phyloP scores from a whole-genome alignment of 768 basidiomycete genomes.

The Podaxis sp. region DNA sequence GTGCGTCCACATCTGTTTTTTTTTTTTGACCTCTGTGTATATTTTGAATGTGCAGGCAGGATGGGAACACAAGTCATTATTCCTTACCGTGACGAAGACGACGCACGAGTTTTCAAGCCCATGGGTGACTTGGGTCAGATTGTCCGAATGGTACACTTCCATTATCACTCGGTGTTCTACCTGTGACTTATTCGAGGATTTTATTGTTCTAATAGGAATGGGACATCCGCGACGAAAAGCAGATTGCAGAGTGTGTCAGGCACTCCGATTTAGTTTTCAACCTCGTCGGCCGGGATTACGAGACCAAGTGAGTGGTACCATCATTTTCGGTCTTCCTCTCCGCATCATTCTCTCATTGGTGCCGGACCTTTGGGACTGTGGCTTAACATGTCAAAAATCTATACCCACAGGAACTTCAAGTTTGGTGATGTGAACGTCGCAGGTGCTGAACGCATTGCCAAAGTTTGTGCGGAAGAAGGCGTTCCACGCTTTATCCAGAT shows the following conservation, averaged over 20 bases:
- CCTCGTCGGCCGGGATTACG: slow-evolving; percentile 89
- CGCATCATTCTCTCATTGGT: slow-evolving; percentile 5
- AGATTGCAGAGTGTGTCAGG: slow-evolving; percentile 90
- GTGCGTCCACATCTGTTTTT: slow-evolving; percentile 38
- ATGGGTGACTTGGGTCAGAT: slow-evolving; percentile 98
- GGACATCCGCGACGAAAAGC: slow-evolving; percentile 87
- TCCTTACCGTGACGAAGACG: slow-evolving; percentile 94
- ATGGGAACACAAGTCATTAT: slow-evolving; percentile 91
- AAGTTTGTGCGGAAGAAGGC: slow-evolving; percentile 71
- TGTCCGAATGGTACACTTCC: slow-evolving; percentile 76
- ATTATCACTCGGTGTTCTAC: slow-evolving; percentile 1
- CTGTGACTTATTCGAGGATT: slow-evolving; percentile 16
- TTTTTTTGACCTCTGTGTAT: neutral
- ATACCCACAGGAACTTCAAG: slow-evolving; percentile 74
- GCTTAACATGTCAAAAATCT: slow-evolving; percentile 13
- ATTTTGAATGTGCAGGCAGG: slow-evolving; percentile 57
- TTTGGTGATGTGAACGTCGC: slow-evolving; percentile 78
- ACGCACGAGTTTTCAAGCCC: slow-evolving; percentile 84
- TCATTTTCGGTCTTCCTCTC: slow-evolving; percentile 9
- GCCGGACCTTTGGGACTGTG: neutral
- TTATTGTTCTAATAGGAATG: slow-evolving; percentile 67
- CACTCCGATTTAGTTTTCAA: slow-evolving; percentile 98
- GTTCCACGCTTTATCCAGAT: slow-evolving; percentile 90
- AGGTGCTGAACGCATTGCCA: slow-evolving; percentile 86
- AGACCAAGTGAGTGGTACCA: slow-evolving; percentile 74